These are phyloP conservation scores for Ceratobasidium sp. DNA, from an alignment of 1,284 basidiomycete genomes.

Conservation along the genomic window DNA sequence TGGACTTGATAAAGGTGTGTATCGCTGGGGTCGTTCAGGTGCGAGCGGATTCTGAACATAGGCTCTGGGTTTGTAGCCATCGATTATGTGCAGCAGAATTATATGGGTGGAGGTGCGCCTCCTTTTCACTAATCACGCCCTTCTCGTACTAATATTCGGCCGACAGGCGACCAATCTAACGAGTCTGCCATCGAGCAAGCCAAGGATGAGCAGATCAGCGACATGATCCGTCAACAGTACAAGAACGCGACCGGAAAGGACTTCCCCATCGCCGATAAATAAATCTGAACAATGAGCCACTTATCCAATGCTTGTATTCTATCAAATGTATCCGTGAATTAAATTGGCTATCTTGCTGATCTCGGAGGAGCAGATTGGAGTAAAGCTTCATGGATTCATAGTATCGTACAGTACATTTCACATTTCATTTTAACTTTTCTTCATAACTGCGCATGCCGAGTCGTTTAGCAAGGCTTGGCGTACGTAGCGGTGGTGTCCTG, in stretches of 20 bases:
- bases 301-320: background rate
- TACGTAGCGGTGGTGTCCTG: constrained; percentile 15
- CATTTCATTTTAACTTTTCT: background rate
- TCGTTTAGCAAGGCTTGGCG: constrained; percentile 34
- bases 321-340: too few species aligned
- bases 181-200: constrained; percentile 47
- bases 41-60: background rate
- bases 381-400: too few species aligned
- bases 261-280: constrained; percentile 40
- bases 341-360: too few species aligned
- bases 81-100: constrained; percentile 45
- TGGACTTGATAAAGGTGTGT: constrained; percentile 42
- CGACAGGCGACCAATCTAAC: constrained; percentile 43
- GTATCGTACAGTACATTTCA: background rate
- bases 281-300: background rate
- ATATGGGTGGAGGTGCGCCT: constrained; percentile 39
- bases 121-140: background rate
- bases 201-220: constrained; percentile 47
- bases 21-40: background rate
- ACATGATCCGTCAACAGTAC: constrained; percentile 44
- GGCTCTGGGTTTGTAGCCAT: constrained; percentile 23
- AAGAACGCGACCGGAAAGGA: constrained; percentile 33
- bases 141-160: background rate
- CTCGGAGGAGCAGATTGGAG: too few species aligned
- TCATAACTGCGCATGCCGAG: background rate